These are phyloP conservation scores for Decorospora gaudefroyi DNA, from an alignment of 2,329 filamentous ascomycete genomes.

Conservation along the genomic window DNA sequence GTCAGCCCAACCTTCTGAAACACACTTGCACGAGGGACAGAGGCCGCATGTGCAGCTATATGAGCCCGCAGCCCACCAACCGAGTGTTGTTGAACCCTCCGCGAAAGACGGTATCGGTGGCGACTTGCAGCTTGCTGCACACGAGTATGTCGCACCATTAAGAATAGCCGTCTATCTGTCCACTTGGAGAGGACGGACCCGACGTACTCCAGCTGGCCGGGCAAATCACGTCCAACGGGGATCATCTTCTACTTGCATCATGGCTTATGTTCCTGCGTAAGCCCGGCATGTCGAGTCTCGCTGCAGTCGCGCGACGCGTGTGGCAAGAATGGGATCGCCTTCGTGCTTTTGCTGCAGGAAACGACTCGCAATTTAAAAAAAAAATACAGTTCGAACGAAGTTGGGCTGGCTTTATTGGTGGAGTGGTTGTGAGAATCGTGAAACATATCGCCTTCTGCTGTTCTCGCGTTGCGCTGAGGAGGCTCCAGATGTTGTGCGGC, in stretches of 20 bases:
- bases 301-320: conserved; percentile 23
- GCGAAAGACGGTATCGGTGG: conserved; percentile 22
- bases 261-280: conserved; percentile 40
- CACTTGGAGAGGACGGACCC: conserved; percentile 30
- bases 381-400: conserved; percentile 19
- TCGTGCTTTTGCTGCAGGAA: conserved; percentile 16
- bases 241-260: conserved; percentile 27
- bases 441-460: conserved; percentile 24
- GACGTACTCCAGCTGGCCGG: conserved; percentile 29
- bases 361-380: conserved; percentile 18
- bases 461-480: conserved; percentile 13
- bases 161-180: conserved; percentile 29
- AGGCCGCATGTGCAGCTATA: conserved; percentile 19
- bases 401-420: conserved; percentile 11
- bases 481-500: conserved; percentile 21
- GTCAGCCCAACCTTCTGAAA: conserved; percentile 32
- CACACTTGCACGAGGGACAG: conserved; percentile 23
- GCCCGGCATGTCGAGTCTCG: conserved; percentile 24
- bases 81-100: conserved; percentile 24
- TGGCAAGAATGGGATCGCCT: conserved; percentile 19
- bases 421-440: conserved; percentile 12
- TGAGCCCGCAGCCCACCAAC: conserved; percentile 31
- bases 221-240: conserved; percentile 41
- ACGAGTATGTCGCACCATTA: conserved; percentile 43
- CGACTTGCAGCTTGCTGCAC: conserved; percentile 31